Evolutionary conservation across 495 filamentous ascomycete species (phyloP), one percentile per base, ranked within the genome.

Genomic region (Penicillium psychrofluorescens): DNA sequence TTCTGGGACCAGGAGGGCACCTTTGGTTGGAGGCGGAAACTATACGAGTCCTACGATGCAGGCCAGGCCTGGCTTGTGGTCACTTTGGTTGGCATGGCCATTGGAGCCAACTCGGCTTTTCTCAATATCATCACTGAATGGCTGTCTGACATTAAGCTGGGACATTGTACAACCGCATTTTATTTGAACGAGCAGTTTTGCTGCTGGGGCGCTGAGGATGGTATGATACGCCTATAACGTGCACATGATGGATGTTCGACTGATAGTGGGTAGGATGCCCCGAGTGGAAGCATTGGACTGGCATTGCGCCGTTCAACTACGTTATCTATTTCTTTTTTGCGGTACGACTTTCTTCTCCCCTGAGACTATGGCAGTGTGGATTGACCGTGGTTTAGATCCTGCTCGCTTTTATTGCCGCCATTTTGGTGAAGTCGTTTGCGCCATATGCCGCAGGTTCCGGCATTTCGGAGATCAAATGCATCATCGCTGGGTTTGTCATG

Each of bases 401-500:
- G 5, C 94, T 98, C 60, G 83, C 91, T 37, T 83, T 85, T 29
- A 84, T 83, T 9, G 80, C 90, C 1, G 94, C 90, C 2, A 80
- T 74, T 32, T 73, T 98, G 11, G 92, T 98, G 59, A 95, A 90
- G 61, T 82, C 83, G 1, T 97, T 94, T 64, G 90, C 92, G 9
- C 94, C 92, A 11, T 98, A 98, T 62, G 94, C 92, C 10, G 94
- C 92, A 29, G 92, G 92, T 28, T 96, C 90, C 15, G 92, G 92
- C 38, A 98, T 98, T 44, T 96, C 90, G 22, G 92, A 98, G 69
- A 98, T 98, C 68, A 98, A 98, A 66, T 97, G 92, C 65, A 98
- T 98, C 53, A 95, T 98, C 55, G 91, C 90, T 6, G 92, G 92
- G n/a, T 98, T 98, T 53, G 86, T 97, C 44, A 98, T 98, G 92